Evolutionary conservation across 75 land plant genomes (phyloP).

Genomic region (Chamaecyparis obtusa): DNA sequence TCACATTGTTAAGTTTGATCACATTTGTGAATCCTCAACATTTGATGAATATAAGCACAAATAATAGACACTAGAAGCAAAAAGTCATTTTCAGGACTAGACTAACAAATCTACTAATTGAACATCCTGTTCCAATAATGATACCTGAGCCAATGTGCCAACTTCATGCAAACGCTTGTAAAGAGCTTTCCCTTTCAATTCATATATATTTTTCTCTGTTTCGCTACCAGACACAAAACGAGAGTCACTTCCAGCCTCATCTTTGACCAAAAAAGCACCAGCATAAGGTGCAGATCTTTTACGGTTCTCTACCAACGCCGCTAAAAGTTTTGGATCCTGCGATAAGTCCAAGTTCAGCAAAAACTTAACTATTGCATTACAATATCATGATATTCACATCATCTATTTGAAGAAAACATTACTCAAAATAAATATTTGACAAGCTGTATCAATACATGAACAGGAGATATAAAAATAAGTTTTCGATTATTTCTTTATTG

Average conservation of each 20-base stretch:
- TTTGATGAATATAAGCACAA: constrained; percentile 2
- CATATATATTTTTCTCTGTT: constrained; percentile 58
- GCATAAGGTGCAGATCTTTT: constrained; percentile 78
- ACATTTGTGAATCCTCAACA: neutral
- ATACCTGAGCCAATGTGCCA: constrained; percentile 95
- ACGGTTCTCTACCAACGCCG: constrained; percentile 64
- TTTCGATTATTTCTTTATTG: neutral
- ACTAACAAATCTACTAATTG: neutral
- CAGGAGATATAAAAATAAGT: neutral
- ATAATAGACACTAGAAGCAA: neutral
- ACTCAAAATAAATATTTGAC: neutral
- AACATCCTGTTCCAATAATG: neutral
- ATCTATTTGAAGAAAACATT: neutral
- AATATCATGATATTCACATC: neutral
- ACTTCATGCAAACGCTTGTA: constrained; percentile 87
- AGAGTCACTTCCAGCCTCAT: constrained; percentile 53
- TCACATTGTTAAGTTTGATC: constrained; percentile 1
- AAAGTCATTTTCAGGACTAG: neutral
- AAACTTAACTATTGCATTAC: neutral
- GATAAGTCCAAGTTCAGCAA: neutral
- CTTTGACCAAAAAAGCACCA: constrained; percentile 91
- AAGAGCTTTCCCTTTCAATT: constrained; percentile 77
- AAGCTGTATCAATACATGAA: neutral
- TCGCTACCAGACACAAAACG: constrained; percentile 42
- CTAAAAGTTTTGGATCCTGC: constrained; percentile 86